phyloP scores from a whole-genome alignment of 768 basidiomycete species.

The Tremella fuciformis region DNA sequence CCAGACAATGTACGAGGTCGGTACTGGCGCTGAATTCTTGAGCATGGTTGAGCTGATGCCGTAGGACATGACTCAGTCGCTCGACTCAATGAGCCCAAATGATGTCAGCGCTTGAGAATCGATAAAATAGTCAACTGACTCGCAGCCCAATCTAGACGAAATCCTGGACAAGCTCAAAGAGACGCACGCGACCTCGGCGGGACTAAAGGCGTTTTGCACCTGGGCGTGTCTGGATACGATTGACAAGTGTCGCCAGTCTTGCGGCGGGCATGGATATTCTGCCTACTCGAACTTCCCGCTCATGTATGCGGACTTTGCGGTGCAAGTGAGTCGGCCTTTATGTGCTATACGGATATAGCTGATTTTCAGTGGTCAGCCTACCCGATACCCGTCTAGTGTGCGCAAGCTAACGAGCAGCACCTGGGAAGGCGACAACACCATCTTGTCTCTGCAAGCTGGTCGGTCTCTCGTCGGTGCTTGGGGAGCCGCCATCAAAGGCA shows the following conservation, averaged over 20 bases:
- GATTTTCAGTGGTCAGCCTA: conserved; percentile 3
- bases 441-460: conserved; percentile 52
- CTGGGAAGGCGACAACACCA: conserved; percentile 56
- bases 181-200: conserved; percentile 55
- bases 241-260: conserved; percentile 54
- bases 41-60: neutral
- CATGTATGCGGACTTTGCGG: conserved; percentile 54
- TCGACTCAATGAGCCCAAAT: conserved; percentile 51
- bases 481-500: conserved; percentile 52
- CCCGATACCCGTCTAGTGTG: neutral
- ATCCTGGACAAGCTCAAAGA: conserved; percentile 56
- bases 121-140: conserved; percentile 1
- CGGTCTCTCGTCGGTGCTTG: conserved; percentile 50
- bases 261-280: conserved; percentile 55
- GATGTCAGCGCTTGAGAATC: conserved; percentile 34
- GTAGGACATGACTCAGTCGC: conserved; percentile 45
- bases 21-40: neutral
- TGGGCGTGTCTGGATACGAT: conserved; percentile 56
- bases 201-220: conserved; percentile 56
- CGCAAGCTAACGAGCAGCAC: conserved; percentile 30
- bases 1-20: conserved; percentile 47
- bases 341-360: conserved; percentile 1
- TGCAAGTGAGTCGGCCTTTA: conserved; percentile 37
- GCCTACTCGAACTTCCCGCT: conserved; percentile 51
- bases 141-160: conserved; percentile 48